Evolutionary conservation across 1,139 yeast species (phyloP), one percentile per base, ranked within the genome.

Genomic region (Suhomyces yuchorum): DNA sequence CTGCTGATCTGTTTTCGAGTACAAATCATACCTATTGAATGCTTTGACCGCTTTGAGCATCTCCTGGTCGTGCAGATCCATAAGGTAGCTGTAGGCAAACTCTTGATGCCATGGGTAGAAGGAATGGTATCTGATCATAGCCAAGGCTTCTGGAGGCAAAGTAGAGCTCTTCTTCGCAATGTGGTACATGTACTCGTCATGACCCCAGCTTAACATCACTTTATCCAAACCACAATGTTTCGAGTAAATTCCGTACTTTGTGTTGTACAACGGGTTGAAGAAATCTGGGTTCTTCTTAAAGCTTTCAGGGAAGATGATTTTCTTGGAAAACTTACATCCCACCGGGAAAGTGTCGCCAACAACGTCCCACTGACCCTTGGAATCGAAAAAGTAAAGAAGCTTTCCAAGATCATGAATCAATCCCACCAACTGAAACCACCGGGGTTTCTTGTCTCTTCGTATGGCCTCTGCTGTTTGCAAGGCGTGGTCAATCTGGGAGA

Each of bases 341-440:
- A 85, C 88, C 0, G 90, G 88, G 59, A 85, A 85, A 0, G 91
- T 85, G 58, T 85, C 91, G 5, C 91, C 91, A 18, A 85, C 91
- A n/a, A 85, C 91, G 58, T 84, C 90, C 91, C 91, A 85, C 60
- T 85, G 90, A 8, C 90, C 90, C 56, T 79, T 74, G 22, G 89
- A 84, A 57, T 83, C 90, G 57, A 79, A 85, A 55, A 85, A 85
- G 60, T 85, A 85, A 22, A 85, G 68, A 18, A 85, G 70, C 59
- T 85, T 85, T 1, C 91, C 91, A 52, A 85, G 67, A 61, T 85
- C 91, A 59, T 85, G 91, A 37, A 85, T 82, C 37, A 85, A 66
- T 0, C 91, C 91, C 6, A 85, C 89, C 18, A 85, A 66, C 62
- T 85, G 91, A 70, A 85, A 84, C 91, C 91, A 85, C 34, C 90